A percentile compares a stretch with the other conserved stretches of the same genome.
Evolutionary conservation across 306 rosid species (phyloP).

Genomic region (Urtica urens): DNA sequence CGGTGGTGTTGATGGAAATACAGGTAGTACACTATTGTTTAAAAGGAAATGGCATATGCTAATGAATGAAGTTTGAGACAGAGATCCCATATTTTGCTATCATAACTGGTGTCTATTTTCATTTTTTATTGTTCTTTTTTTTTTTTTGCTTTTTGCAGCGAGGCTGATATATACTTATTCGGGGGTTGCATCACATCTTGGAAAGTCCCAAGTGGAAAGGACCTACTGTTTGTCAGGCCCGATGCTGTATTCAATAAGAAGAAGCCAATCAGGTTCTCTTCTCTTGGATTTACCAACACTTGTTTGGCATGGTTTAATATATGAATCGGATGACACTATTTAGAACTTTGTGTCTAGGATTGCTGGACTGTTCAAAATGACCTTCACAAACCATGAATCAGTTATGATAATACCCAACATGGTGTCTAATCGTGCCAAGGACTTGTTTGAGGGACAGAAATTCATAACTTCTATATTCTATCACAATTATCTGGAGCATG

Average conservation of each 20-base stretch:
- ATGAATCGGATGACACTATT: too few relatives aligned
- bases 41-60: too few relatives aligned
- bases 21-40: too few relatives aligned
- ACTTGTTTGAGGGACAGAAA: too few relatives aligned
- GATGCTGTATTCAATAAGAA: slow-evolving; percentile 80
- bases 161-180: slow-evolving; percentile 68
- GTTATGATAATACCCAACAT: neutral
- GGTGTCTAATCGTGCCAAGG: too few relatives aligned
- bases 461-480: too few relatives aligned
- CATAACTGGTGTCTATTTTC: neutral
- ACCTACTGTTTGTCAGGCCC: slow-evolving; percentile 86
- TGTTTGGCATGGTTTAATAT: too few relatives aligned
- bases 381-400: neutral
- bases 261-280: slow-evolving; percentile 72
- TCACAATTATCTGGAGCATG: too few relatives aligned
- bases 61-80: too few relatives aligned
- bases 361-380: neutral
- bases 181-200: slow-evolving; percentile 90
- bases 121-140: neutral
- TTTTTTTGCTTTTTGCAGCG: slow-evolving; percentile 36
- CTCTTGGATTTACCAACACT: neutral
- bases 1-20: too few relatives aligned
- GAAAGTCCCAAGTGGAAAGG: slow-evolving; percentile 64
- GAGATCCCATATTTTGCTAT: neutral
- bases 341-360: neutral